Evolutionary conservation across 495 filamentous ascomycete genomes (phyloP).

Genomic region (Talaromyces wortmannii): DNA sequence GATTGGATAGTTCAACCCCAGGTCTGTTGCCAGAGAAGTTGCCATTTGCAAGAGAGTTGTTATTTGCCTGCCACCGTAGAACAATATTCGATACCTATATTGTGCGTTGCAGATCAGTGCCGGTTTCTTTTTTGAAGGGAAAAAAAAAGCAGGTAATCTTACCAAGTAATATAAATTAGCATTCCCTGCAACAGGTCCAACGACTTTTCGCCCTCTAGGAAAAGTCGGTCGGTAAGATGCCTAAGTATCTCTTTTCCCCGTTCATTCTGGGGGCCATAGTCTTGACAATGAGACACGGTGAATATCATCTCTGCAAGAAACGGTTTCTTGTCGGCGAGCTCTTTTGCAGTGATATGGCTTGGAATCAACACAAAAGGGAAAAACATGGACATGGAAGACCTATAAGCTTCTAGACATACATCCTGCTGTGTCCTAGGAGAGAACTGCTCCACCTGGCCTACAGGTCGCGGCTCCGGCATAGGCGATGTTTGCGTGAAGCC

Average conservation of each 20-base stretch:
- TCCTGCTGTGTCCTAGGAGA: neutral
- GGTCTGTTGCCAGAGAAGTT: conserved; percentile 4
- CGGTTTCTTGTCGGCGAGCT: neutral
- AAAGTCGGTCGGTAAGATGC: conserved; percentile 1
- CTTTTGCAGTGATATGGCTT: neutral
- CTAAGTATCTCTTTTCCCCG: neutral
- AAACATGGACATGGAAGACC: neutral
- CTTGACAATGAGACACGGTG: conserved; percentile 3
- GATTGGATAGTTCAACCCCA: conserved; percentile 5
- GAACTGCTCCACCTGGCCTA: neutral
- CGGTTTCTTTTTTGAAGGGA: neutral
- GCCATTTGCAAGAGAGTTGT: conserved; percentile 6
- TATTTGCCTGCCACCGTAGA: conserved; percentile 3
- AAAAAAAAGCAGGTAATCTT: too few species aligned
- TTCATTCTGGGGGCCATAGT: neutral
- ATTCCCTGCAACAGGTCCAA: conserved; percentile 6
- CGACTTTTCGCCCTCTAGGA: conserved; percentile 5
- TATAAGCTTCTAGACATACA: neutral
- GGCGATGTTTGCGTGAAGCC: neutral
- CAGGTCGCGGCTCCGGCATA: neutral
- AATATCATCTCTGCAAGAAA: conserved; percentile 6
- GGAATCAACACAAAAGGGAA: conserved; percentile 9
- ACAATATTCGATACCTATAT: conserved; percentile 5
- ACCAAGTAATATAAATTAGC: conserved; percentile 7
- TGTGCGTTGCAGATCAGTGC: neutral